Evolutionary conservation across 1,284 basidiomycete genomes (phyloP), one percentile per base, ranked within the genome.

Genomic region (Trametes hirsuta): DNA sequence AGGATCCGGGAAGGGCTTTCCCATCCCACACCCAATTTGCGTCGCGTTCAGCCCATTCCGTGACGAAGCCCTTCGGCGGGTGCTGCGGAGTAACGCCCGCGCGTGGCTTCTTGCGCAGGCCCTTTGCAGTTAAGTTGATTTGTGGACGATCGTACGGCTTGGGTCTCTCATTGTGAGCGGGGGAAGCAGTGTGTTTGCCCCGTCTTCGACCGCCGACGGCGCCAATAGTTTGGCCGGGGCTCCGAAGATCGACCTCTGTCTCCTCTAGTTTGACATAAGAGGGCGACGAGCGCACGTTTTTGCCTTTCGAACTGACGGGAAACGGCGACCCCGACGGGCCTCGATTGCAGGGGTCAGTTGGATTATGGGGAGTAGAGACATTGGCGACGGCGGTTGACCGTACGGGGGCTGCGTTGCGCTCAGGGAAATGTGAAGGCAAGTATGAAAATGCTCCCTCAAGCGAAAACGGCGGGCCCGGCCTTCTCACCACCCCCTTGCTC

Each of bases 21-120:
- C 56, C 56, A 8, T 52, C 18, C 56, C 56, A 58, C 2, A 11
- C n/a, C 54, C 54, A 55, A 10, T 37, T 36, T 11, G 41, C 41
- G 21, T n/a, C 39, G 40, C 34, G 30, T 30, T 4, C 14, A 12
- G 3, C 50, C 18, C 18, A 42, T 4, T 8, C 4, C 10, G 35
- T 15, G n/a, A 3, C n/a, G 6, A n/a, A 62, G 2, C 36, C 34
- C 9, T 24, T 44, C 0, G 55, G 60, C 15, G 42, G 42, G 30
- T 47, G 39, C 4, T 6, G 2, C 4, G 45, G 42, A 21, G 3
- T 25, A 18, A 6, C 24, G 45, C 30, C 12, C n/a, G 6, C 3
- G 30, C 46, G 46, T 4, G 39, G 4, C 39, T 30, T 30, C 30
- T 30, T 30, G 30, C 30, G 30, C 30, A 5, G 30, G 8, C 30